Conservation (phyloP, 2,329 filamentous ascomycete genomes). For the Fusarium ramigenum region DNA sequence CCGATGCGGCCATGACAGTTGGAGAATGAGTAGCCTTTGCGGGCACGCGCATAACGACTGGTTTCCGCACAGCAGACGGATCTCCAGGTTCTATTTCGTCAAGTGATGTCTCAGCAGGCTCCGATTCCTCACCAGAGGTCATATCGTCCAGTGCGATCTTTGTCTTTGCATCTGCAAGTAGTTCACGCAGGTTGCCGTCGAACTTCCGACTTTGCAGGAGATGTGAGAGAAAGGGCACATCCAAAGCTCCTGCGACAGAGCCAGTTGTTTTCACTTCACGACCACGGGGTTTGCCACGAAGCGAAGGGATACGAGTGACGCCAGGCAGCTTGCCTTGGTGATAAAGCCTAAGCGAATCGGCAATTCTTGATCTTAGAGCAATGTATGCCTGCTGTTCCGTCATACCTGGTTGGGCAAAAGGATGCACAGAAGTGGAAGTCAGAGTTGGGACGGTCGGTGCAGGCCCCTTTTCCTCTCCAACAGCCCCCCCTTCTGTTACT, state of each 20-base stretch:
- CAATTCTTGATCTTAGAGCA: slow-evolving; percentile 62
- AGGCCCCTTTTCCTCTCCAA: slow-evolving; percentile 41
- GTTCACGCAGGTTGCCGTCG: slow-evolving; percentile 65
- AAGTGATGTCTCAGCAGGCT: slow-evolving; percentile 46
- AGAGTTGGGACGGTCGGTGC: slow-evolving; percentile 14
- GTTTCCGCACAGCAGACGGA: slow-evolving; percentile 44
- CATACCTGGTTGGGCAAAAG: slow-evolving; percentile 56
- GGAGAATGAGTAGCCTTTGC: slow-evolving; percentile 66
- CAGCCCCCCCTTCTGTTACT: slow-evolving; percentile 30
- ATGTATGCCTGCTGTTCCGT: slow-evolving; percentile 62
- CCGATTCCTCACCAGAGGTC: slow-evolving; percentile 64
- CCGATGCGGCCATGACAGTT: slow-evolving; percentile 50
- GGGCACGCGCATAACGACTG: slow-evolving; percentile 66
- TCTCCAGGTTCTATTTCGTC: slow-evolving; percentile 18
- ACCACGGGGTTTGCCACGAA: slow-evolving; percentile 12
- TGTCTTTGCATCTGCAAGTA: slow-evolving; percentile 68
- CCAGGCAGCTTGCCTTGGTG: slow-evolving; percentile 61
- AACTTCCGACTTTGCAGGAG: slow-evolving; percentile 71
- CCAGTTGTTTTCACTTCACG: slow-evolving; percentile 20
- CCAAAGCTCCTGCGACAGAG: slow-evolving; percentile 63
- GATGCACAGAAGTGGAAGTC: slow-evolving; percentile 45
- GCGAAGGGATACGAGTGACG: slow-evolving; percentile 56
- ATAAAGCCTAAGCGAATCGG: slow-evolving; percentile 63
- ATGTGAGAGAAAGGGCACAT: slow-evolving; percentile 73
- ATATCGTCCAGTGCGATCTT: slow-evolving; percentile 61